phyloP scores from a whole-genome alignment of 768 basidiomycete genomes.

The Lentinula boryana region DNA sequence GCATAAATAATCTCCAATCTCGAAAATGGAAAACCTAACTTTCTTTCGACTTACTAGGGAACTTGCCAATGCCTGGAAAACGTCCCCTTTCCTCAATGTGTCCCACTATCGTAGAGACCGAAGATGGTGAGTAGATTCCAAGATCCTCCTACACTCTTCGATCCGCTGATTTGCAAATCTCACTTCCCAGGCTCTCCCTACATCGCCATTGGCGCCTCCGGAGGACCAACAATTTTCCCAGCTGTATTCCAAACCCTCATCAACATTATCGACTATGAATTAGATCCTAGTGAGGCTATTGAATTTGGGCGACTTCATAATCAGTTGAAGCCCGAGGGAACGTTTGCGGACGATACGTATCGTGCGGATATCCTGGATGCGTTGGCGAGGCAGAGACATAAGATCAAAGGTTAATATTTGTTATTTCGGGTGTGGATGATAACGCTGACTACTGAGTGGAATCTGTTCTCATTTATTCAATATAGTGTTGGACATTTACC shows the following conservation, averaged over 20 bases:
- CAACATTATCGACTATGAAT: slow-evolving; percentile 50
- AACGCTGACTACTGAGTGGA: not conserved
- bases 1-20: not conserved
- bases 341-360: slow-evolving; percentile 61
- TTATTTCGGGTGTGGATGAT: not conserved
- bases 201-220: slow-evolving; percentile 57
- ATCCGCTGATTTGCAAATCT: not conserved
- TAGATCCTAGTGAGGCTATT: slow-evolving; percentile 70
- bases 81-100: slow-evolving; percentile 64
- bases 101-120: slow-evolving; percentile 54
- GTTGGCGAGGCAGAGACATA: slow-evolving; percentile 62
- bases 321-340: slow-evolving; percentile 65
- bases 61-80: slow-evolving; percentile 63
- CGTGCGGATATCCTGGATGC: slow-evolving; percentile 49
- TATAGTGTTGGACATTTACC: slow-evolving; percentile 32
- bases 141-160: too few relatives aligned
- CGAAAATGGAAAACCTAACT: not conserved
- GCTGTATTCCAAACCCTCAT: slow-evolving; percentile 55
- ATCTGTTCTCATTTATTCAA: too few relatives aligned
- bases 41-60: slow-evolving; percentile 29
- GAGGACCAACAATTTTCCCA: slow-evolving; percentile 59
- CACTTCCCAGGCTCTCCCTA: slow-evolving; percentile 31
- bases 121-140: slow-evolving; percentile 26
- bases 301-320: slow-evolving; percentile 83
- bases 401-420: slow-evolving; percentile 47